Percentiles rank a stretch among this genome's conserved stretches.
These are phyloP conservation scores for Stramenopiles sp. DNA, from an alignment of 352 stramenopile species.

Conservation along the genomic window DNA sequence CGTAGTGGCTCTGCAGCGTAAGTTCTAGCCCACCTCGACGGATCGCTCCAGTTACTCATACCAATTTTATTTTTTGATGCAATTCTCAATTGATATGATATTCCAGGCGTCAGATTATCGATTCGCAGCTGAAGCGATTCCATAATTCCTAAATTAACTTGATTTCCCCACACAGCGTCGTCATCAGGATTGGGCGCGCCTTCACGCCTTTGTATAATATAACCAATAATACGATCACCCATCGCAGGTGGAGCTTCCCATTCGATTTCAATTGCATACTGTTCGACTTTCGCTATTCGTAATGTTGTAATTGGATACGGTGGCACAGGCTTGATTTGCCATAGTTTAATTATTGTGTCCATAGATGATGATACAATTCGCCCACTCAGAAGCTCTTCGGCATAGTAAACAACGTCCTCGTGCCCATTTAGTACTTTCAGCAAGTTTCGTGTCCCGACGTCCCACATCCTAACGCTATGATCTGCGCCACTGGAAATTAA, in stretches of 20 bases:
- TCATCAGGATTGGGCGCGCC: neutral
- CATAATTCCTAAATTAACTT: neutral
- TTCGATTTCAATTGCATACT: neutral
- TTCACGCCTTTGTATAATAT: slow-evolving; percentile 5
- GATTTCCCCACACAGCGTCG: neutral
- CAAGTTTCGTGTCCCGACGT: neutral
- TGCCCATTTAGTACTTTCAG: neutral
- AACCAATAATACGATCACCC: neutral
- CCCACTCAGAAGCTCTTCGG: neutral
- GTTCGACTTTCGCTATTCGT: neutral
- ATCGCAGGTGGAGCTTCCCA: neutral
- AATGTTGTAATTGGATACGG: neutral
- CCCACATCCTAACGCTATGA: neutral
- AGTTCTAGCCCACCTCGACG: neutral
- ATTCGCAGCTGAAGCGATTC: neutral
- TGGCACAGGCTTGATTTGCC: neutral
- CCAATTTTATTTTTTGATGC: neutral
- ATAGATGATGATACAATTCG: neutral
- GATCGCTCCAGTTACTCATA: neutral
- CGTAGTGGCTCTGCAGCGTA: neutral
- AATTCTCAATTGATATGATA: neutral
- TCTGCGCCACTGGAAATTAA: neutral
- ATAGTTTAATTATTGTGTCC: neutral
- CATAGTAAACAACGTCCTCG: neutral
- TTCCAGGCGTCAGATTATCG: neutral